phyloP scores from a whole-genome alignment of 805 yeast species.

The Starmera pachycereana region DNA sequence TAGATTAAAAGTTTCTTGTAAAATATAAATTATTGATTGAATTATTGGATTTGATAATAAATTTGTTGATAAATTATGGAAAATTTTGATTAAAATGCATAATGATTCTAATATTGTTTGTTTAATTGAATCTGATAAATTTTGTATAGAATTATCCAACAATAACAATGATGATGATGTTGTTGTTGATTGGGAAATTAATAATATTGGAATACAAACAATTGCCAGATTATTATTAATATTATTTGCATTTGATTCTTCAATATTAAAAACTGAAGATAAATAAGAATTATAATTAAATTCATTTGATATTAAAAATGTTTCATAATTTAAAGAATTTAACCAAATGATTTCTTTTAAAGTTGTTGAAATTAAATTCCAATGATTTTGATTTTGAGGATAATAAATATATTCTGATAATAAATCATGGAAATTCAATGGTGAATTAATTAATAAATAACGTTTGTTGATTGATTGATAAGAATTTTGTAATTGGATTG shows the following conservation, averaged over 20 bases:
- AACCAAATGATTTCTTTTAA: slow-evolving; percentile 30
- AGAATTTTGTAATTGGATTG: no score
- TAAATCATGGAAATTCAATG: slow-evolving; percentile 39
- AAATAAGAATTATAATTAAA: no score
- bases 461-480: slow-evolving; percentile 23
- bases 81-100: slow-evolving; percentile 25
- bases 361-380: slow-evolving; percentile 35
- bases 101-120: no score
- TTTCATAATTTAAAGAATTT: slow-evolving; percentile 15
- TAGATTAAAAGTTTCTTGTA: no score
- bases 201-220: no score
- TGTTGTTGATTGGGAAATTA: no score
- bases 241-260: no score
- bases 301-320: slow-evolving; percentile 4
- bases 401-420: slow-evolving; percentile 36
- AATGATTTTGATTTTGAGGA: slow-evolving; percentile 28
- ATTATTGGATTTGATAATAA: slow-evolving; percentile 8
- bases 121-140: no score
- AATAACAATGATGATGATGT: no score
- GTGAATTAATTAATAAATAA: slow-evolving; percentile 38
- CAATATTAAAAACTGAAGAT: no score
- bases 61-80: slow-evolving; percentile 20
- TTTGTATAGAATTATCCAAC: no score
- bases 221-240: no score
- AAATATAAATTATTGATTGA: slow-evolving; percentile 12